Evolutionary conservation across 345 rosid genomes (phyloP).

Genomic region (Ailanthus altissimus): DNA sequence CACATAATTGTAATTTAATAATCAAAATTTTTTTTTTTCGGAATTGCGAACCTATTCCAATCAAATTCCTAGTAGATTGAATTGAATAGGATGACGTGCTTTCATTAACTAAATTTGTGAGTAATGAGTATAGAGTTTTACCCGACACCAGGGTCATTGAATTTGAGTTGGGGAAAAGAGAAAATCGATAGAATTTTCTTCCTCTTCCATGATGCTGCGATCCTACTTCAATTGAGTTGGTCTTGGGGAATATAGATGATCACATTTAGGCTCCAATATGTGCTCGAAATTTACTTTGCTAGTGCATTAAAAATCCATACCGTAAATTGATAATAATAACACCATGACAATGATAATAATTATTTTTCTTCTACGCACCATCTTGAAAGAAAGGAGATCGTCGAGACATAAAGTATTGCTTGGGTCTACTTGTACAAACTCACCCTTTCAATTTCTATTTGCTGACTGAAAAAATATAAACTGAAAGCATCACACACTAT

Average conservation of each 20-base stretch:
- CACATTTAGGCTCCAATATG: background rate
- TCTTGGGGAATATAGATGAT: background rate
- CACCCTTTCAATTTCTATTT: slow-evolving; percentile 4
- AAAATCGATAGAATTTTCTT: background rate
- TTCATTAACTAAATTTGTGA: too few species aligned
- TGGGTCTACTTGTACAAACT: slow-evolving; percentile 10
- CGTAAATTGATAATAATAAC: too few species aligned
- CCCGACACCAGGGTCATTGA: slow-evolving; percentile 16
- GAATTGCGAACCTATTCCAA: too few species aligned
- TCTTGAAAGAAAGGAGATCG: slow-evolving; percentile 12
- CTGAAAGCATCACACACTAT: background rate
- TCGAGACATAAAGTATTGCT: background rate
- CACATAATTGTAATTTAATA: too few species aligned
- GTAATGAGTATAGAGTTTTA: background rate
- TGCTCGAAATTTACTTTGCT: background rate
- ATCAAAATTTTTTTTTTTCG: too few species aligned
- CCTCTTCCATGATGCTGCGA: background rate
- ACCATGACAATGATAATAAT: too few species aligned
- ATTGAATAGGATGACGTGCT: too few species aligned
- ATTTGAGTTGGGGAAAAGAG: background rate
- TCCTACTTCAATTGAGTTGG: background rate
- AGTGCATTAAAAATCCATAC: slow-evolving; percentile 7
- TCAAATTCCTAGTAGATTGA: too few species aligned
- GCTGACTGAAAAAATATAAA: slow-evolving; percentile 3
- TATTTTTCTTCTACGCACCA: too few species aligned